Evolutionary conservation across 1,284 basidiomycete genomes (phyloP).

Genomic region (Lentinus polychrous): DNA sequence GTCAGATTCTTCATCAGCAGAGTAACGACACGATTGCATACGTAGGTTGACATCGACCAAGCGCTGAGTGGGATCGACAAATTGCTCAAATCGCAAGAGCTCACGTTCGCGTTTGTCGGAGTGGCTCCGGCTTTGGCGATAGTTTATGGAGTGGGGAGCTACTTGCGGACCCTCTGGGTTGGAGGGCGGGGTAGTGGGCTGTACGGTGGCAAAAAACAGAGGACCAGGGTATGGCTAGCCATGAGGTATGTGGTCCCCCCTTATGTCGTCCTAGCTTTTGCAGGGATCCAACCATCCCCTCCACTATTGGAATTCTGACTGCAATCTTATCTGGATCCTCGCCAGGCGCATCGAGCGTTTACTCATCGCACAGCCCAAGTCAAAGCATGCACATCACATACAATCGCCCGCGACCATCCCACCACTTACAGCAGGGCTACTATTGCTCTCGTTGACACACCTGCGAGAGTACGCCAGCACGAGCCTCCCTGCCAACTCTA

Average conservation of each 20-base stretch:
- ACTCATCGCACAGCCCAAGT: slow-evolving; percentile 43
- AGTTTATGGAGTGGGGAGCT: slow-evolving; percentile 63
- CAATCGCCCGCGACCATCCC: slow-evolving; percentile 27
- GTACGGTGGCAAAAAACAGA: slow-evolving; percentile 45
- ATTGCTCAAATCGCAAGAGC: slow-evolving; percentile 88
- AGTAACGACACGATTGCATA: neutral
- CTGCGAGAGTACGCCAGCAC: slow-evolving; percentile 57
- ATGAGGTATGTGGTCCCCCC: slow-evolving; percentile 40
- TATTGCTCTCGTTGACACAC: slow-evolving; percentile 67
- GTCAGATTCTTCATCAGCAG: neutral
- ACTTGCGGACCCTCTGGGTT: slow-evolving; percentile 42
- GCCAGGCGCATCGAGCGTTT: slow-evolving; percentile 69
- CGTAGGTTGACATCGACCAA: slow-evolving; percentile 85
- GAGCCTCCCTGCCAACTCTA: slow-evolving; percentile 47
- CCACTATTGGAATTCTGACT: neutral
- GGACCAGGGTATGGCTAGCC: slow-evolving; percentile 50
- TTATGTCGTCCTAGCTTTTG: neutral
- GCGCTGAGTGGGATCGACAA: slow-evolving; percentile 85
- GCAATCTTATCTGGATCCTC: neutral
- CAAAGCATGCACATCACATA: slow-evolving; percentile 1
- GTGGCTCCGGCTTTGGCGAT: slow-evolving; percentile 87
- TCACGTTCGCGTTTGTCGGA: slow-evolving; percentile 97
- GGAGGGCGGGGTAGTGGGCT: slow-evolving; percentile 40
- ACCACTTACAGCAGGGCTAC: slow-evolving; percentile 61
- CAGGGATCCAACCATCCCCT: neutral